Base-by-base conservation (phyloP, 495 filamentous ascomycete genomes). In the Poronia punctata region DNA sequence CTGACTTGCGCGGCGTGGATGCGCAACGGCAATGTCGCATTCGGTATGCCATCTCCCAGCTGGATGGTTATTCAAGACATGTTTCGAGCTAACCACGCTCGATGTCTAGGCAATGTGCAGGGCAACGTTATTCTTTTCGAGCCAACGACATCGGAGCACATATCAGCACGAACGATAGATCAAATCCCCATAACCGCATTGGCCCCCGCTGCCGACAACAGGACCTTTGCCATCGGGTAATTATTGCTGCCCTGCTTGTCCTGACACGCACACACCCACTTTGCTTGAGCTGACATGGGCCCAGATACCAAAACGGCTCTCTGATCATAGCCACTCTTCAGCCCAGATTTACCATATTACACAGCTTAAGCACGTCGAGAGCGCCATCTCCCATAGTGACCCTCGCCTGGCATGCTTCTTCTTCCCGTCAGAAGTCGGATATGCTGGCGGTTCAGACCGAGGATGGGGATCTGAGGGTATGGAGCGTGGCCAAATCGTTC, bases 381-480 rank as follows among this genome's bases (percentile, higher is more conserved):
- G 75, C 78, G 4, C 92, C 93, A 9, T 95, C 92, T 2, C 83
- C 88, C 9, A 92, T 99, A 29, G 75, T 86, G 16, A 83, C 79
- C n/a, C 69, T 99, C 18, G 79, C 88, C 49, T 99, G 92, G 92
- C 92, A 99, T 70, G 87, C 88, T 21, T 97, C 92, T 1, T 97
- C 92, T 3, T 86, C 93, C 2, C 86, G 88, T 40, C 89, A 96
- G 58, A 97, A 95, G 60, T 94, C 92, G 8, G 93, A 97, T 54
- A 99, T 99, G 92, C 62, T 99, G 54, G 90, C 90, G 18, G 84
- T 86, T 4, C 92, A 96, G 62, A 90, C 87, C 2, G 71, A 80
- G 35, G 88, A 95, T 60, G 92, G 92, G 10, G 92, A 99, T 54
- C 68, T 97, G 16, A 79, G 88, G 46, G 89, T 98, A 12, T 99